Percentiles rank a stretch among this genome's conserved stretches.
Conservation (phyloP, 768 basidiomycete genomes). For the Pholiota microspora region DNA sequence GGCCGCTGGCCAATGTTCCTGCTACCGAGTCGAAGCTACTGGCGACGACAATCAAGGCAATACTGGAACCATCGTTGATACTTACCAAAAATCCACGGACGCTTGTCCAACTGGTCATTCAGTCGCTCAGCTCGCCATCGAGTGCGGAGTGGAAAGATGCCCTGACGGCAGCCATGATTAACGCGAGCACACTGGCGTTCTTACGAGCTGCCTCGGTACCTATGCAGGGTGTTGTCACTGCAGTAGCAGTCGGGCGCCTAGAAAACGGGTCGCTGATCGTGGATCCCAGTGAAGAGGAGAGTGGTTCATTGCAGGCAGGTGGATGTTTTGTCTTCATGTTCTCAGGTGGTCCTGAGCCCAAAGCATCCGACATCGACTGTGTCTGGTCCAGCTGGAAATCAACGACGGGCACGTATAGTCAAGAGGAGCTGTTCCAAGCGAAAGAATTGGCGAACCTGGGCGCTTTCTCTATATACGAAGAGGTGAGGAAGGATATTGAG, state of each 20-base stretch:
- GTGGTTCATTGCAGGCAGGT: constrained; percentile 31
- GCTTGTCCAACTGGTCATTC: constrained; percentile 75
- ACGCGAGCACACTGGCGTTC: constrained; percentile 67
- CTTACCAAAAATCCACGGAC: constrained; percentile 69
- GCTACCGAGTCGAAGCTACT: constrained; percentile 68
- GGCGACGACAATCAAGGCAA: constrained; percentile 49
- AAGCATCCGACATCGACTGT: constrained; percentile 26
- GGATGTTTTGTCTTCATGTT: constrained; percentile 76
- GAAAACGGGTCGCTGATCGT: constrained; percentile 37
- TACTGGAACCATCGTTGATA: constrained; percentile 62
- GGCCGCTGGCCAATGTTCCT: constrained; percentile 68
- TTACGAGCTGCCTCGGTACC: constrained; percentile 69
- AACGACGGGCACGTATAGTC: constrained; percentile 31
- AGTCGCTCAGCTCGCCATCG: constrained; percentile 42
- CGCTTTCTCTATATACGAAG: constrained; percentile 44
- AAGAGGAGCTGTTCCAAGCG: constrained; percentile 40
- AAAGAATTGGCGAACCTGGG: constrained; percentile 46
- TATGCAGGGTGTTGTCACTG: constrained; percentile 74
- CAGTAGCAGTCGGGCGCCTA: constrained; percentile 53
- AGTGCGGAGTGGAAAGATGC: constrained; percentile 31
- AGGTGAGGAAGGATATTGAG: constrained; percentile 43
- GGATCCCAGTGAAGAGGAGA: constrained; percentile 51
- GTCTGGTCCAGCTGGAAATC: constrained; percentile 62
- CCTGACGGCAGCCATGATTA: constrained; percentile 64
- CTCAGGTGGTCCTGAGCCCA: constrained; percentile 23